Base-by-base conservation (phyloP, 2,329 filamentous ascomycete species). In the Talaromyces sp. region DNA sequence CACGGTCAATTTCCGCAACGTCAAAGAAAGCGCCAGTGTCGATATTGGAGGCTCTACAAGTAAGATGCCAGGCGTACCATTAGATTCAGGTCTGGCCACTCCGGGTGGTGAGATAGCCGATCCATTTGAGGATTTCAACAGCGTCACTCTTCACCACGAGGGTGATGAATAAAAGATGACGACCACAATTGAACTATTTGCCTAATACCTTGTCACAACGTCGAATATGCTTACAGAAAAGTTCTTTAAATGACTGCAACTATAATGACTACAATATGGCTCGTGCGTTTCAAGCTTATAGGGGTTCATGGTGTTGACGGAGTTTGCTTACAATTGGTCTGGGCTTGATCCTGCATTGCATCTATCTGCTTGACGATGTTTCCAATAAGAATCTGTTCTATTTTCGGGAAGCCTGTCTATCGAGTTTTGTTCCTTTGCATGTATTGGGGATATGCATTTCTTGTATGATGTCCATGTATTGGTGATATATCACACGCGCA, bases 81-180 rank as follows among this genome's bases (percentile, higher is more conserved):
- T 96, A 65, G 92, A 96, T 72, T 93, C 89, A 48, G 91, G 91
- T 1, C 81, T 96, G 60, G 86, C 89, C 1, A 98, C 93, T 2
- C 93, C 93, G 1, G 91, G 90, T 50, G 90, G 84, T 40, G 93
- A 97, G 73, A 74, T 88, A 40, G 82, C 86, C 3, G 95, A 99
- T 82, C 95, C 95, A 1, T 99, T 99, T 73, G 91, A 97, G 77
- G 95, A 98, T 76, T 99, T 99, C 79, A 99, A 98, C 82, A 96
- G 92, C 73, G 93, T 99, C 46, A 99, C 95, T 58, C 82, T 99
- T 65, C 93, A 98, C 76, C 95, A 99, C 73, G 95, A 98, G 62
- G 95, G 92, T 16, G 93, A 97, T 69, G 90, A 92, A 61, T 61
- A 46, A 57, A 16, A 4, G 2, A 35, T 42, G 2, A 18, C 7